Base-by-base conservation (phyloP, 768 basidiomycete genomes). In the Psilocybe cubensis region DNA sequence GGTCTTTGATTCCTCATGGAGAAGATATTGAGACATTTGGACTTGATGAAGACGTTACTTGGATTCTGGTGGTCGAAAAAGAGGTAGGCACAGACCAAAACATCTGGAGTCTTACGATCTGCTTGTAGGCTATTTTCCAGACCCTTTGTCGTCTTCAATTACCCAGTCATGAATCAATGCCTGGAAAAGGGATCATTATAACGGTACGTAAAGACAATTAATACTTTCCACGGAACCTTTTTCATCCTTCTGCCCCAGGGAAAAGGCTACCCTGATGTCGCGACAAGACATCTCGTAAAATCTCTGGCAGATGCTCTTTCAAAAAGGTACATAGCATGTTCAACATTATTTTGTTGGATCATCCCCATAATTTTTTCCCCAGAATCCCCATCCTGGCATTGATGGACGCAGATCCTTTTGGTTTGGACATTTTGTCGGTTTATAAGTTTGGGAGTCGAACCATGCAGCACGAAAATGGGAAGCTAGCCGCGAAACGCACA, bases 251-350 rank as follows among this genome's bases (percentile, higher is more conserved):
- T 14, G 14, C 12, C 52, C 9, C 63, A 97, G 95, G 97, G 97
- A 0, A 98, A 97, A 70, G 97, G 97, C 2, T 98, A 96, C 72
- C 97, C 97, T 0, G 97, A 99, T 68, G 73, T 97, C 3, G 89
- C 94, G 2, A 96, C 97, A 0, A 82, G 94, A 6, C 87, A 96
- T 61, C 79, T 98, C 6, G 83, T 96, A 43, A 85, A 86, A 56
- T 84, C 81, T 0, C 77, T 98, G 2, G 81, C 89, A 1, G 80
- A 86, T 35, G 81, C 82, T 29, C 79, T 94, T 18, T 88, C 89
- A 2, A 43, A 70, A 40, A 73, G 72, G 94, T 92, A 68, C 62
- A 74, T 29, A 23, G 10, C 31, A 25, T 33, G 23, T 23, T 6
- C 11, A n/a, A 11, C 20, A 41, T 14, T 2, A 23, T 4, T 24